These are phyloP conservation scores for Bonnemaisonia californica DNA, from an alignment of 31 red algal species.

Conservation along the genomic window DNA sequence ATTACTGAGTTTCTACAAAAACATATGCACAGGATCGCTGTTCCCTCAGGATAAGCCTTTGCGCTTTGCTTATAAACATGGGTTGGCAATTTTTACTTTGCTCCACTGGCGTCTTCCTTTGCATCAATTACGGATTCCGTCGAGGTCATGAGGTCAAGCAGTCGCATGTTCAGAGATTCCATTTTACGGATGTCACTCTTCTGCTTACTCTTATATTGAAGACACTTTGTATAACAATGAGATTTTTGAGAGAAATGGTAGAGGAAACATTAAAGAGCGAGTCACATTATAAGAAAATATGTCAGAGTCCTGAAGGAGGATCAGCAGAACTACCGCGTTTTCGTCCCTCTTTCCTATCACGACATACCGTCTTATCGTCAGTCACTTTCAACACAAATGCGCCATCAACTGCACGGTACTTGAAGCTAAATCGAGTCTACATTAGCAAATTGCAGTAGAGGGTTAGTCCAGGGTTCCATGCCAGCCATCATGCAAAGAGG, in stretches of 20 bases:
- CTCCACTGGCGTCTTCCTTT: background rate
- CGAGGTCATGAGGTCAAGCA: slow-evolving; percentile 56
- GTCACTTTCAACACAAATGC: slow-evolving; percentile 58
- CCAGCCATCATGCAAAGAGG: no score
- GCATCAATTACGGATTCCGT: slow-evolving; percentile 41
- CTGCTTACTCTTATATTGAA: slow-evolving; percentile 61
- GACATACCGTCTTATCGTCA: slow-evolving; percentile 58
- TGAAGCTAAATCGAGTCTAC: slow-evolving; percentile 61
- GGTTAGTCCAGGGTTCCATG: no score
- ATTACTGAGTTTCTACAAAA: slow-evolving; percentile 58
- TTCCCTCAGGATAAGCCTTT: background rate
- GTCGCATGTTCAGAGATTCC: slow-evolving; percentile 54
- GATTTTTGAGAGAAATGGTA: background rate
- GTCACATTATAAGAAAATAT: no score
- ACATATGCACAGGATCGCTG: slow-evolving; percentile 5
- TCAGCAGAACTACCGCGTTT: no score
- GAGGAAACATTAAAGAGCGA: no score
- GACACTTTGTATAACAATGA: slow-evolving; percentile 23
- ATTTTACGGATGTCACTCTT: slow-evolving; percentile 64
- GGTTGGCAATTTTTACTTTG: background rate
- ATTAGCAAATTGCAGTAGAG: background rate
- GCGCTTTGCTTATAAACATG: background rate
- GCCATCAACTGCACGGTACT: slow-evolving; percentile 45
- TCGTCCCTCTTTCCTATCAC: no score
- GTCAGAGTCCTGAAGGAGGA: no score